A percentile compares a stretch with the other conserved stretches of the same genome.
Evolutionary conservation across 768 basidiomycete genomes (phyloP).

Genomic region (Russula compacta): DNA sequence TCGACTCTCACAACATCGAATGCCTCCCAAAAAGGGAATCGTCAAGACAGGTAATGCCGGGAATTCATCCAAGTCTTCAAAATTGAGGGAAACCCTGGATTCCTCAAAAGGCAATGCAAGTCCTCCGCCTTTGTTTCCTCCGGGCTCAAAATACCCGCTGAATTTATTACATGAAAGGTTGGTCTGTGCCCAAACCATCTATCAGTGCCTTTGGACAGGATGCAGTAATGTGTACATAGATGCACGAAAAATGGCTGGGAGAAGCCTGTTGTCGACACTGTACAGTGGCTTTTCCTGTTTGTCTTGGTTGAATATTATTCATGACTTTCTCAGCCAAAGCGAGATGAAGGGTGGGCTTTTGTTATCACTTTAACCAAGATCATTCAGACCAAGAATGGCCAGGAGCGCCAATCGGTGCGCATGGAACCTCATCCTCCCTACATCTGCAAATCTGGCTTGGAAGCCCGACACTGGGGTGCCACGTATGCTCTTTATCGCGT

Average conservation of each 20-base stretch:
- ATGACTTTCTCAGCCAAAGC: constrained; percentile 34
- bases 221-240: constrained; percentile 30
- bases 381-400: constrained; percentile 55
- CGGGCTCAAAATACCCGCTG: constrained; percentile 78
- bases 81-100: not conserved
- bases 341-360: constrained; percentile 50
- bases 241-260: constrained; percentile 91
- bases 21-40: constrained; percentile 68
- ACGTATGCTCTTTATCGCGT: constrained; percentile 83
- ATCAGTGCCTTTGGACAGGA: not conserved
- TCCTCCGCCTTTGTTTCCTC: constrained; percentile 54
- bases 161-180: constrained; percentile 74
- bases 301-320: constrained; percentile 3
- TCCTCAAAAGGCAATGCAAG: constrained; percentile 27
- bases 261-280: constrained; percentile 69
- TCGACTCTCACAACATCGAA: constrained; percentile 22
- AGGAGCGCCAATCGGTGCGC: constrained; percentile 54
- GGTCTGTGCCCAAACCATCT: not conserved
- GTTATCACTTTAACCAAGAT: constrained; percentile 54
- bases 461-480: constrained; percentile 89
- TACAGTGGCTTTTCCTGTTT: constrained; percentile 26
- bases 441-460: constrained; percentile 53
- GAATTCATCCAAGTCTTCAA: constrained; percentile 57
- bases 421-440: constrained; percentile 70
- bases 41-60: constrained; percentile 88